A percentile compares a stretch with the other conserved stretches of the same genome.
phyloP scores from a whole-genome alignment of 1,139 yeast species.

The Blastobotrys malaysiensis region DNA sequence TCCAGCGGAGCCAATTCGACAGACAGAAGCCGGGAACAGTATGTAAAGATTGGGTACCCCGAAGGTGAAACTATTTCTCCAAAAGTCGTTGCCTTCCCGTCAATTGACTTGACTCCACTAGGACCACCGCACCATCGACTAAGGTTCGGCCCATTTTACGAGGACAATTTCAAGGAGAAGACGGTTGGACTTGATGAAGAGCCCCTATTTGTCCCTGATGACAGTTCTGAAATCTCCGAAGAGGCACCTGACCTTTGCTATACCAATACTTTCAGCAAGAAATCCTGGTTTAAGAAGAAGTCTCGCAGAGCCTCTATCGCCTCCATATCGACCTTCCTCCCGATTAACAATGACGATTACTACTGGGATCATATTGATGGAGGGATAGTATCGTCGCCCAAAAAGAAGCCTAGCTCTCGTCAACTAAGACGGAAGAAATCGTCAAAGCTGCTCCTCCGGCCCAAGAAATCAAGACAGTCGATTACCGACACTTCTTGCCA shows the following conservation, averaged over 20 bases:
- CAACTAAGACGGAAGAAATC: not conserved
- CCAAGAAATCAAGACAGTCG: not conserved
- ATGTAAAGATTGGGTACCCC: not conserved
- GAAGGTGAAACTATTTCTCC: not conserved
- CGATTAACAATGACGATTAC: not conserved
- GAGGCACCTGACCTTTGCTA: not conserved
- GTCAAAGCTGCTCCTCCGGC: not conserved
- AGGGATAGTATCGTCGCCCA: not conserved
- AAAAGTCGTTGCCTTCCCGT: not conserved
- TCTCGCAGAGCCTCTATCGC: not conserved
- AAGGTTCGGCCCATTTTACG: conserved; percentile 13
- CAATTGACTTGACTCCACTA: conserved; percentile 11
- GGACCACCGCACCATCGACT: conserved; percentile 10
- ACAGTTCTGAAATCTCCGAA: not conserved
- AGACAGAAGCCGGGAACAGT: not conserved
- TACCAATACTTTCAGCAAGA: conserved; percentile 1
- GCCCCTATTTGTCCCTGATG: not conserved
- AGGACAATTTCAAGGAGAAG: conserved; percentile 9
- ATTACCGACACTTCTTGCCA: not conserved
- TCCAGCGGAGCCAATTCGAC: not conserved
- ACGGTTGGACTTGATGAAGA: conserved; percentile 1
- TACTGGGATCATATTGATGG: not conserved
- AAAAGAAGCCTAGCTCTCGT: not conserved
- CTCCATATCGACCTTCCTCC: not conserved
- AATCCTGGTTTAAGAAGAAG: conserved; percentile 3